A percentile compares a stretch with the other conserved stretches of the same genome.
Conservation (phyloP, 345 rosid species). For the Populus nigra region DNA sequence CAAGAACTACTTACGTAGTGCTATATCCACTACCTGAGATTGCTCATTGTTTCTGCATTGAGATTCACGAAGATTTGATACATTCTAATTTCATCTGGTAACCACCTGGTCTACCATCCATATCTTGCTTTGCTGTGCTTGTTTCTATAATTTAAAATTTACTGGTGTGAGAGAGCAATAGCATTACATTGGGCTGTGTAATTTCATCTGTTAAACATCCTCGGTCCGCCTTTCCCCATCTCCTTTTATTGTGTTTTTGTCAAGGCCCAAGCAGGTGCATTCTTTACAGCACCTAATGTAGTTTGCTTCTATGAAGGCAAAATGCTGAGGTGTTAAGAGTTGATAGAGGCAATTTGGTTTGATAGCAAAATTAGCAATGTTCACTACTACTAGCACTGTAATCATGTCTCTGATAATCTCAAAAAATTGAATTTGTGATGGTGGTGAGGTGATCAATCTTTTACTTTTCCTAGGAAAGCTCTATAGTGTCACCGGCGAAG, state of each 20-base stretch:
- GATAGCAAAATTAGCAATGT: background rate
- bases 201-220: background rate
- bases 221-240: background rate
- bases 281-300: background rate
- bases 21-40: background rate
- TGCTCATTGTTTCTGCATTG: background rate
- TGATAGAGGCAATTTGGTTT: background rate
- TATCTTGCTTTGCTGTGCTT: background rate
- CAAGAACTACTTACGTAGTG: background rate
- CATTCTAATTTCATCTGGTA: background rate
- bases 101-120: background rate
- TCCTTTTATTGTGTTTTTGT: background rate
- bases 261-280: background rate
- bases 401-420: background rate
- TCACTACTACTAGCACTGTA: background rate
- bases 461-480: background rate
- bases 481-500: background rate
- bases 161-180: background rate
- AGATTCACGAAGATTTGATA: background rate
- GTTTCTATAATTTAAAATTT: too few species aligned
- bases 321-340: background rate
- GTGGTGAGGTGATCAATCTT: background rate
- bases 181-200: background rate
- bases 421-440: background rate
- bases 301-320: background rate